These are phyloP conservation scores for Coelastrella sp. DNA, from an alignment of 139 green algal species.

Conservation along the genomic window DNA sequence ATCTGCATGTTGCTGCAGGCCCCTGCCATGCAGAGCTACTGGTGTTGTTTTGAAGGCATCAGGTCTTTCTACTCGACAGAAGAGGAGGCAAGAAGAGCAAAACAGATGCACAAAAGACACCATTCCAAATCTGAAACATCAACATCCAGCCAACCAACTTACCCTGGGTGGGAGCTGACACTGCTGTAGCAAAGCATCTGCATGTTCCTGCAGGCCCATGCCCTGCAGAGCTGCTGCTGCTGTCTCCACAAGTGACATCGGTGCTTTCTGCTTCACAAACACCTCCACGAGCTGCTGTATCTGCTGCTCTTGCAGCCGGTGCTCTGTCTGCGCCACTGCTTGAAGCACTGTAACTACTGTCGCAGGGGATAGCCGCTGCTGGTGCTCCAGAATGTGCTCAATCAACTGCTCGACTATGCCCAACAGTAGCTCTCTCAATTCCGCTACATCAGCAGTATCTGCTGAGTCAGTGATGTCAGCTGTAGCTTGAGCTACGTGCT, in stretches of 20 bases:
- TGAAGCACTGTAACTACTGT: not conserved
- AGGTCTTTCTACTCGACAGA: no score
- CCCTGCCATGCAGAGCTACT: not conserved
- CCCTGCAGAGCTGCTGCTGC: not conserved
- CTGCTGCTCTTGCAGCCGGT: not conserved
- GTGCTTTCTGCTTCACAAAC: not conserved
- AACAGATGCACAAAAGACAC: no score
- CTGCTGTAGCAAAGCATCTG: not conserved
- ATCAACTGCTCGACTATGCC: not conserved
- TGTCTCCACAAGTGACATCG: not conserved
- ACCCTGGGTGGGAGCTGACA: no score
- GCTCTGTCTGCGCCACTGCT: not conserved
- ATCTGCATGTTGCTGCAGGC: not conserved
- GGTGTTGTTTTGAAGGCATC: no score
- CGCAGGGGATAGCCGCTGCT: not conserved
- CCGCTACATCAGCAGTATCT: not conserved
- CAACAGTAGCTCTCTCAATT: not conserved
- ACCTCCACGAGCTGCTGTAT: not conserved
- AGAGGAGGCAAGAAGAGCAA: no score
- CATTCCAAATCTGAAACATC: not conserved
- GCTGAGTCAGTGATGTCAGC: no score
- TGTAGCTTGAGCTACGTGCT: no score
- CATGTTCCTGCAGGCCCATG: not conserved
- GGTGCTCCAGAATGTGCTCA: not conserved
- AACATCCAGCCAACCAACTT: not conserved